phyloP scores from a whole-genome alignment of 2,329 filamentous ascomycete species.

The Trichophaea hybrida region DNA sequence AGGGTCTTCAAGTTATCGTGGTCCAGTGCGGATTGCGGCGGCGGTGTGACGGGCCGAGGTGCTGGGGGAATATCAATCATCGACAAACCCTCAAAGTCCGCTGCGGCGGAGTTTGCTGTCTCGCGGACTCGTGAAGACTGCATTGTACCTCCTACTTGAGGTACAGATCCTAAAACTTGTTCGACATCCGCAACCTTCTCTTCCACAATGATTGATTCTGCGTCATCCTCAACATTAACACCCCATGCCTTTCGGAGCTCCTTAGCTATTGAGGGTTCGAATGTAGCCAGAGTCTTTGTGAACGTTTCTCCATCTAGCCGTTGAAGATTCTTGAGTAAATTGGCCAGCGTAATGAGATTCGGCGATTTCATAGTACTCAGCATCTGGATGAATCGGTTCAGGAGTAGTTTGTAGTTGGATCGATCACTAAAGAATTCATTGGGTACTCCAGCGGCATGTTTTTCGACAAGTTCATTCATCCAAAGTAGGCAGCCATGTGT shows the following conservation, averaged over 20 bases:
- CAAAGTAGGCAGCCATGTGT: constrained; percentile 26
- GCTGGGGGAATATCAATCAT: constrained; percentile 24
- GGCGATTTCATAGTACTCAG: constrained; percentile 24
- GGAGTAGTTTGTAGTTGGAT: constrained; percentile 24
- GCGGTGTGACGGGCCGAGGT: constrained; percentile 16
- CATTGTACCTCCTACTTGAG: constrained; percentile 22
- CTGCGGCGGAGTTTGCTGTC: not conserved
- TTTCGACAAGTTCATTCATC: constrained; percentile 24
- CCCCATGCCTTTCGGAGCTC: constrained; percentile 27
- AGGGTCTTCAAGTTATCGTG: constrained; percentile 12
- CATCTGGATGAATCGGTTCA: constrained; percentile 26
- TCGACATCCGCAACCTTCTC: constrained; percentile 28
- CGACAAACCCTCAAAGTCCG: constrained; percentile 25
- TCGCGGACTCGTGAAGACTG: constrained; percentile 12
- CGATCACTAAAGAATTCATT: constrained; percentile 26
- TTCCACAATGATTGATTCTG: constrained; percentile 18
- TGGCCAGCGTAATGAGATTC: constrained; percentile 22
- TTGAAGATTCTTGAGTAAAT: constrained; percentile 24
- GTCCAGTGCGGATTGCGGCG: constrained; percentile 2
- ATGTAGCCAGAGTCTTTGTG: constrained; percentile 26
- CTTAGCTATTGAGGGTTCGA: constrained; percentile 23
- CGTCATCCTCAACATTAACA: constrained; percentile 23
- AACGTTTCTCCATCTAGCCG: constrained; percentile 21
- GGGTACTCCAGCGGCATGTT: constrained; percentile 16
- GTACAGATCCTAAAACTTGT: constrained; percentile 26